Evolutionary conservation across 371 early-diverging fungal species (phyloP), one percentile per base, ranked within the genome.

Genomic region (Lichtheimia hyalospora): DNA sequence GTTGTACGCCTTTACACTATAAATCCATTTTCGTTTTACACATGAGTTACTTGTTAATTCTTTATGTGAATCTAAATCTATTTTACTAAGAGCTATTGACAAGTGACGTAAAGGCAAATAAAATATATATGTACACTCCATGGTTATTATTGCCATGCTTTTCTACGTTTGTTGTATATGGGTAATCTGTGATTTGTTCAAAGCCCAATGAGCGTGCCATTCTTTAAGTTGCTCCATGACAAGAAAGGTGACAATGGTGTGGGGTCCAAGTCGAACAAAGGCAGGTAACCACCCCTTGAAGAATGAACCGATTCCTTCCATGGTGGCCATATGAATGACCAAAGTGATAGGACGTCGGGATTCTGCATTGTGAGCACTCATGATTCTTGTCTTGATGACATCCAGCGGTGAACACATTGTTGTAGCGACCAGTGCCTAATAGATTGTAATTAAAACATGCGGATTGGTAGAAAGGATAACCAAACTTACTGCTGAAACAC

Each of bases 261-360:
- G 89, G 12, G 89, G 89, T 0, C 87, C 88, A 49, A 87, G 73
- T 49, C 88, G 69, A 7, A 82, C 66, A 68, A 84, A 84, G 14
- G 85, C 79, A 18, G 88, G 88, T 23, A 79, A 70, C 90, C 89
- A 89, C 15, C 92, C 91, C 72, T 89, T 87, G 60, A 87, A 86
- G 41, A 92, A 70, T 10, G 89, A 88, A 7, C 57, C 23, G 0
- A 77, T 24, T 10, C 91, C 92, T 70, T 92, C 92, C 4, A 66
- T 73, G 15, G 65, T 67, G 0, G 75, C 66, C 66, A 89, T 89
- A 24, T 83, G 69, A 2, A 64, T 60, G 70, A 86, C 64, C 12
- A 85, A 82, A 39, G 76, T 81, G 1, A 75, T 21, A 12, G 74
- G 60, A 10, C 60, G 61, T 52, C 48, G 43, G 10, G 20, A 44